Evolutionary conservation across 495 filamentous ascomycete species (phyloP).

Genomic region (Daldinia vernicosa): DNA sequence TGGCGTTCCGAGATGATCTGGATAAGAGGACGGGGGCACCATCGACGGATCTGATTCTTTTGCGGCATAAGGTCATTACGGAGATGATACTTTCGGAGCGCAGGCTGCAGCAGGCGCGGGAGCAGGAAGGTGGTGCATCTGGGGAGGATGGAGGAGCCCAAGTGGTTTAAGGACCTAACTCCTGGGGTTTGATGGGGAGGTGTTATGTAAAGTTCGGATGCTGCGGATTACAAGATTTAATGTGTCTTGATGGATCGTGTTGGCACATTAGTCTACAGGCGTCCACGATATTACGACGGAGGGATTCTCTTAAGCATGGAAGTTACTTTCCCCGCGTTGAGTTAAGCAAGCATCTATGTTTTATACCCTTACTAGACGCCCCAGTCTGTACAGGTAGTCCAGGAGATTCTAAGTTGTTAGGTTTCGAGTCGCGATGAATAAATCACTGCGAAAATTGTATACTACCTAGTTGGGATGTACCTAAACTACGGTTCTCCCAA

Average conservation of each 20-base stretch:
- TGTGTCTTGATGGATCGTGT: not conserved
- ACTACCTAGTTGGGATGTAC: too few species aligned
- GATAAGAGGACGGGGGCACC: not conserved
- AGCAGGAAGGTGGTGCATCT: not conserved
- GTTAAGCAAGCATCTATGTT: not conserved
- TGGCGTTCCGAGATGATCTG: slow-evolving; percentile 10
- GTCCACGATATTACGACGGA: not conserved
- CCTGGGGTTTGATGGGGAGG: not conserved
- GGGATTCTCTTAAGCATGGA: not conserved
- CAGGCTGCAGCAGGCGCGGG: not conserved
- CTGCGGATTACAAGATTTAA: not conserved
- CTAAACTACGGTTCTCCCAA: too few species aligned
- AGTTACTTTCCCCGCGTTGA: not conserved
- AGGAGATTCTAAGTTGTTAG: too few species aligned
- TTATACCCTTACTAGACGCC: too few species aligned
- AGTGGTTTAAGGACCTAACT: not conserved
- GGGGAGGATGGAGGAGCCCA: not conserved
- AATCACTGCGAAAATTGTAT: too few species aligned
- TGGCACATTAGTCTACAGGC: not conserved
- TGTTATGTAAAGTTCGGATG: not conserved
- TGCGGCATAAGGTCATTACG: slow-evolving; percentile 21
- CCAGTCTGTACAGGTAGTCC: too few species aligned
- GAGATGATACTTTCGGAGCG: slow-evolving; percentile 9
- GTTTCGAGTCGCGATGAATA: too few species aligned
- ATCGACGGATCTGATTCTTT: not conserved